Evolutionary conservation across 345 rosid genomes (phyloP), one percentile per base, ranked within the genome.

Genomic region (Ceriops tagal): DNA sequence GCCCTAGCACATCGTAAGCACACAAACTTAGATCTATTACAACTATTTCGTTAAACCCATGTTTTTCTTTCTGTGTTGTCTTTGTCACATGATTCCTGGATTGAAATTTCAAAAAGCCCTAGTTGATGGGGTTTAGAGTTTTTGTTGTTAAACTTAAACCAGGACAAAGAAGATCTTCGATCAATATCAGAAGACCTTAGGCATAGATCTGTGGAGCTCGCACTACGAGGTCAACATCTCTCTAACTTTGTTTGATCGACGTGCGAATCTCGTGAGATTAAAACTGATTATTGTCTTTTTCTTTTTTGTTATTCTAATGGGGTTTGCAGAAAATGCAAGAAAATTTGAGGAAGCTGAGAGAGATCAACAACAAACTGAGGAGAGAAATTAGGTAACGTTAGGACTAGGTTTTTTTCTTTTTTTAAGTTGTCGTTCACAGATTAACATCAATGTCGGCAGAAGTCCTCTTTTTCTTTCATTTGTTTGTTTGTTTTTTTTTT

Each of bases 311-410:
- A 18, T 55, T 47, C 53, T 5, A 5, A 37, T 66, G 24, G n/a
- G 11, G 49, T 56, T 31, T 72, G 64, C 80, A 87, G 92, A 83
- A 65, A 76, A 85, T 87, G 92, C 85, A 85, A 75, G 86, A 85
- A 64, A 52, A 73, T 5, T 62, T 83, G 70, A 72, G 65, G 73
- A 87, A 78, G 52, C 74, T 85, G 71, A 80, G 72, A 69, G 92
- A 87, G 63, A 66, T 77, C 37, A 87, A 87, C 55, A 71, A 68
- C 65, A 83, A 67, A 60, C 76, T 87, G 32, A 80, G 80, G 69
- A 79, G 77, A 74, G 84, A 85, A 30, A 85, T 87, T 58, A 80
- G 84, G 89, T 82, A 63, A 67, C 43, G 22, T 46, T 16, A 19
- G 15, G 26, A 21, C 22, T 21, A 30, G 0, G 3, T 30, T 18